Evolutionary conservation across 768 basidiomycete species (phyloP), one percentile per base, ranked within the genome.

Genomic region (Suillus spraguei): DNA sequence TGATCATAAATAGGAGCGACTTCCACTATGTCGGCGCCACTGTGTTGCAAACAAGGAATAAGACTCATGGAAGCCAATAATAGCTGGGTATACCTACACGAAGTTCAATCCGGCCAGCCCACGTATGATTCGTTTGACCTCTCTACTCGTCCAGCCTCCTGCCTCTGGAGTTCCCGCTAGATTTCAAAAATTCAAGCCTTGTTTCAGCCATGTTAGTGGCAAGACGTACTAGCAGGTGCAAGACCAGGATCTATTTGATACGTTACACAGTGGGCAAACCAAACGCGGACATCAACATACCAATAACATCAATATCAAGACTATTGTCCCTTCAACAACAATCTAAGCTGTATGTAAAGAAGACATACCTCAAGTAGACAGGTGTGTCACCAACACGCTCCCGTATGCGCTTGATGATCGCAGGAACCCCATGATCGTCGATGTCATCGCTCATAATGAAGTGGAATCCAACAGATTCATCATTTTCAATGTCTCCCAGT

Each of bases 121-220:
- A 63, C 93, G 85, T 59, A 94, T 80, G 68, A 93, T 90, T 41
- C 90, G 84, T 69, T 93, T 92, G 47, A 92, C 80, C 75, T 94
- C 92, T 55, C 92, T 85, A 22, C 85, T 88, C 4, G 92, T 92
- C 91, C 90, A 93, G 14, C 92, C 92, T 38, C 92, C 92, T 2
- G 88, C 81, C 73, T 94, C 92, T 16, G 92, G 92, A 1, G 92
- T 94, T 16, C 92, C 91, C 62, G 93, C 89, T 92, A 69, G 5
- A 47, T 54, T 64, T 38, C 36, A 46, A 17, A 22, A 14, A 59
- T 39, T 32, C 36, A 33, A 41, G 41, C 24, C 28, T 41, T 7
- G 10, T 28, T 28, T 28, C 20, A 38, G 10, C 2, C 6, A 62
- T n/a, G 22, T 32, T 7, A 64, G 35, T 54, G 9, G 28, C 60